phyloP scores from a whole-genome alignment of 2,329 filamentous ascomycete genomes.

The Penicillium sp. region DNA sequence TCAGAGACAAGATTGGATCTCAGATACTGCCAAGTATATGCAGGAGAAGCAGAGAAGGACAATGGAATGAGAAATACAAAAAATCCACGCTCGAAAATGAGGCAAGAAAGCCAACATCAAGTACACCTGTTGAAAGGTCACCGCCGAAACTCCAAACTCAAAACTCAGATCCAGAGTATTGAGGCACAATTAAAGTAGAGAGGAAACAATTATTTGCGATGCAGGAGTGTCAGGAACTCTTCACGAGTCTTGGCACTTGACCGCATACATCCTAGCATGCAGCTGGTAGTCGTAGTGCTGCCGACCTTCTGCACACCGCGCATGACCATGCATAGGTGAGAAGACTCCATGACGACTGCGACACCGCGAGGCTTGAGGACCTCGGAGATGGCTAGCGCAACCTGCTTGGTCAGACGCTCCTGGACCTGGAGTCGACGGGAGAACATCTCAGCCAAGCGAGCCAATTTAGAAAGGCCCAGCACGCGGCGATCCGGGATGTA shows the following conservation, averaged over 20 bases:
- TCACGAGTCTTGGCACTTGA: conserved; percentile 88
- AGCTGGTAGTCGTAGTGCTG: conserved; percentile 86
- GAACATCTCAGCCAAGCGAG: conserved; percentile 96
- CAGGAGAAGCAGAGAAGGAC: conserved; percentile 4
- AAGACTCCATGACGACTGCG: conserved; percentile 95
- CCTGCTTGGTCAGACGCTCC: conserved; percentile 91
- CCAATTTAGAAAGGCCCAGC: conserved; percentile 91
- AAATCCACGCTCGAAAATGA: conserved; percentile 20
- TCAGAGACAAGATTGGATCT: background rate
- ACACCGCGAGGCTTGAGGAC: conserved; percentile 91
- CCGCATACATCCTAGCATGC: conserved; percentile 94
- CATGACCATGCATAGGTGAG: conserved; percentile 98
- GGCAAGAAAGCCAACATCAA: conserved; percentile 20
- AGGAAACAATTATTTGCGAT: conserved; percentile 42
- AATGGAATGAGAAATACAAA: conserved; percentile 17
- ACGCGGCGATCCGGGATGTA: conserved; percentile 92
- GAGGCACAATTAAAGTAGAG: conserved; percentile 9
- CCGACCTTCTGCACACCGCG: conserved; percentile 91
- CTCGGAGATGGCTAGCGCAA: conserved; percentile 88
- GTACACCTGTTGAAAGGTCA: conserved; percentile 41
- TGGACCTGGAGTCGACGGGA: conserved; percentile 89
- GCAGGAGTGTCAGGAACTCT: conserved; percentile 83
- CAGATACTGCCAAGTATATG: conserved; percentile 10
- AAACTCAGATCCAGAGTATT: conserved; percentile 22
- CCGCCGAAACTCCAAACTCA: conserved; percentile 35